These are phyloP conservation scores for Coniella vitis DNA, from an alignment of 2,329 filamentous ascomycete genomes.

Conservation along the genomic window DNA sequence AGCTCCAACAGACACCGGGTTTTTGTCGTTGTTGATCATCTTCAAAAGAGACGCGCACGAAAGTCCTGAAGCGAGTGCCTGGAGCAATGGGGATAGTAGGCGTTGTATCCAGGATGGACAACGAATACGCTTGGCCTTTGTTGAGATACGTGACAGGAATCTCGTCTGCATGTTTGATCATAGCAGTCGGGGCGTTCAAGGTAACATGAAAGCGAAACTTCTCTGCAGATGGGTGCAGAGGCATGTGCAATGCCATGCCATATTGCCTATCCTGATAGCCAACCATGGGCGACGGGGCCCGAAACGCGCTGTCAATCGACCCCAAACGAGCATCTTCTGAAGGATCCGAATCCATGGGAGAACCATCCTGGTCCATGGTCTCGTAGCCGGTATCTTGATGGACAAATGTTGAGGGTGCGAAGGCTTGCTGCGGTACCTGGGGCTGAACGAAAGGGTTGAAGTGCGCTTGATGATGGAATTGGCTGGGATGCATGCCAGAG, in stretches of 20 bases:
- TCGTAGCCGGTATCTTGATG: conserved; percentile 78
- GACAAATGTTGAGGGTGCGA: conserved; percentile 72
- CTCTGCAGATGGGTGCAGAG: conserved; percentile 50
- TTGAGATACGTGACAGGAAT: conserved; percentile 98
- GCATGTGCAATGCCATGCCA: conserved; percentile 37
- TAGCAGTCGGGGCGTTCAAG: conserved; percentile 88
- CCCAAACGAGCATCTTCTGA: conserved; percentile 41
- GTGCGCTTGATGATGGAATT: conserved; percentile 55
- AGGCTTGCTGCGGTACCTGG: conserved; percentile 51
- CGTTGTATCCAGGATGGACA: conserved; percentile 74
- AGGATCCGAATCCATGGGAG: conserved; percentile 54
- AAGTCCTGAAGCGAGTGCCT: conserved; percentile 75
- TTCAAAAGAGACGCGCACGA: conserved; percentile 92
- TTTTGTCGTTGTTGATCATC: conserved; percentile 87
- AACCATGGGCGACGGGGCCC: conserved; percentile 53
- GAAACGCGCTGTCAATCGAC: conserved; percentile 54
- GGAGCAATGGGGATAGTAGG: conserved; percentile 51
- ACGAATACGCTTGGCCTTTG: conserved; percentile 89
- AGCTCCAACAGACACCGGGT: conserved; percentile 62
- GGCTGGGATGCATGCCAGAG: conserved; percentile 33
- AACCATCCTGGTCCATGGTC: conserved; percentile 67
- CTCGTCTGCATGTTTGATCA: conserved; percentile 84
- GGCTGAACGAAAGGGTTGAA: conserved; percentile 66
- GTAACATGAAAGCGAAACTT: conserved; percentile 87
- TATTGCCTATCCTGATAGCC: conserved; percentile 46